phyloP scores from a whole-genome alignment of 2,329 filamentous ascomycete species.

The Beauveria caledonica region DNA sequence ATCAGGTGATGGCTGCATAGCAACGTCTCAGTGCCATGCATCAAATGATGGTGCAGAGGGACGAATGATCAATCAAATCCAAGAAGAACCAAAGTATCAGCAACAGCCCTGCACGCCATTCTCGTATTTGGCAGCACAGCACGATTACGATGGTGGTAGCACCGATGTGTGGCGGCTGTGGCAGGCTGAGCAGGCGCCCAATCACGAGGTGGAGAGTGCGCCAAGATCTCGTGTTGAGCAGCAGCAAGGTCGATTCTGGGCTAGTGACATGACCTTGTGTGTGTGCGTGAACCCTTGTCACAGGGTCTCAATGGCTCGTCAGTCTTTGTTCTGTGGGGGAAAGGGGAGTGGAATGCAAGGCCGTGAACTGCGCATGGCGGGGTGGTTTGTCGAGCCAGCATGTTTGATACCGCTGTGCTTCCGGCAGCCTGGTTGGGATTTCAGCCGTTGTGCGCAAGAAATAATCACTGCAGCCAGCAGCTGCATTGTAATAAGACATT shows the following conservation, averaged over 20 bases:
- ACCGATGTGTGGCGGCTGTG: background rate
- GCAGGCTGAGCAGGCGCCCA: background rate
- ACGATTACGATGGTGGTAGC: background rate
- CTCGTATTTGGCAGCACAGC: background rate
- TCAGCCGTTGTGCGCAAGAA: background rate
- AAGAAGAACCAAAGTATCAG: too few relatives aligned
- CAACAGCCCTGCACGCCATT: background rate
- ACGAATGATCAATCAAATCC: background rate
- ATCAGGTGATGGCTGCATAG: background rate
- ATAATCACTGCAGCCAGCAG: background rate
- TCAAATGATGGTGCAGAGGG: background rate
- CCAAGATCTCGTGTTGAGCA: constrained; percentile 10
- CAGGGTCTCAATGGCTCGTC: background rate
- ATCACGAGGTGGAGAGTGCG: background rate
- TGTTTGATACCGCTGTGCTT: background rate
- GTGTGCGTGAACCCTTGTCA: background rate
- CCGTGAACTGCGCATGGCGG: too few relatives aligned
- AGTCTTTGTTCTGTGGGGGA: background rate
- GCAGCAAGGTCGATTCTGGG: background rate
- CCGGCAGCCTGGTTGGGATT: background rate
- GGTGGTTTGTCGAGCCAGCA: background rate
- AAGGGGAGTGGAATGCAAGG: background rate
- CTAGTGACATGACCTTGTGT: constrained; percentile 1
- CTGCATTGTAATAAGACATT: background rate
- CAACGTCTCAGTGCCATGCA: background rate